Percentiles rank a stretch among this genome's conserved stretches.
Conservation (phyloP, 768 basidiomycete genomes). For the Lentinula sp. region DNA sequence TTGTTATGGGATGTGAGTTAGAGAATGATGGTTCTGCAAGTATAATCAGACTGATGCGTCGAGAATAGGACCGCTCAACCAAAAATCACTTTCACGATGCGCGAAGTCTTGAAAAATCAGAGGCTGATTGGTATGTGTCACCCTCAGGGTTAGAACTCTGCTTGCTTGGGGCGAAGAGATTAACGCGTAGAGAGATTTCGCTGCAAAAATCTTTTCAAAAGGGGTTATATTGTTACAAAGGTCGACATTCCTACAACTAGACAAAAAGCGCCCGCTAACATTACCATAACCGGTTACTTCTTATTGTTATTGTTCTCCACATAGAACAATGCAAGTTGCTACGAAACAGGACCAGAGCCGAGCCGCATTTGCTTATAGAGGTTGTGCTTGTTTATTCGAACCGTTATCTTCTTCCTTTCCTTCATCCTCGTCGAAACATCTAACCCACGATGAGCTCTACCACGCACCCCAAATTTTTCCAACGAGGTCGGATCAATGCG, state of each 20-base stretch:
- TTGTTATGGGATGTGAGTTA: constrained; percentile 59
- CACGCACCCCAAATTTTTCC: constrained; percentile 4
- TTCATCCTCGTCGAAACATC: background rate
- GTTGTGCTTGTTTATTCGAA: background rate
- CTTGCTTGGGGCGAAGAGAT: too few species aligned
- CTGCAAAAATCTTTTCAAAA: too few species aligned
- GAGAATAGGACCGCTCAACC: constrained; percentile 52
- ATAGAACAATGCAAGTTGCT: background rate
- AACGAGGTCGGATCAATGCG: constrained; percentile 16
- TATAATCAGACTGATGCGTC: background rate
- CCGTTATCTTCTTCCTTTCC: background rate
- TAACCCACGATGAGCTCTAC: background rate
- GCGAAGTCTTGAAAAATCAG: constrained; percentile 68
- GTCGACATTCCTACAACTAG: too few species aligned
- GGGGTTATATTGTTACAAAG: too few species aligned
- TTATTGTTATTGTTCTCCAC: background rate
- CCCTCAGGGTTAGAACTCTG: too few species aligned
- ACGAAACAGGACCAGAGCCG: background rate
- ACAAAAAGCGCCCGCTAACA: background rate
- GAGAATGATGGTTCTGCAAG: background rate
- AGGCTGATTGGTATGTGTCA: constrained; percentile 54
- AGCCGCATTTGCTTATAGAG: background rate
- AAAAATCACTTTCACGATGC: constrained; percentile 65
- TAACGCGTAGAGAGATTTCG: too few species aligned
- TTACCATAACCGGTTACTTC: background rate